Evolutionary conservation across 2,329 filamentous ascomycete genomes (phyloP).

Genomic region (Aaosphaeria arxii): DNA sequence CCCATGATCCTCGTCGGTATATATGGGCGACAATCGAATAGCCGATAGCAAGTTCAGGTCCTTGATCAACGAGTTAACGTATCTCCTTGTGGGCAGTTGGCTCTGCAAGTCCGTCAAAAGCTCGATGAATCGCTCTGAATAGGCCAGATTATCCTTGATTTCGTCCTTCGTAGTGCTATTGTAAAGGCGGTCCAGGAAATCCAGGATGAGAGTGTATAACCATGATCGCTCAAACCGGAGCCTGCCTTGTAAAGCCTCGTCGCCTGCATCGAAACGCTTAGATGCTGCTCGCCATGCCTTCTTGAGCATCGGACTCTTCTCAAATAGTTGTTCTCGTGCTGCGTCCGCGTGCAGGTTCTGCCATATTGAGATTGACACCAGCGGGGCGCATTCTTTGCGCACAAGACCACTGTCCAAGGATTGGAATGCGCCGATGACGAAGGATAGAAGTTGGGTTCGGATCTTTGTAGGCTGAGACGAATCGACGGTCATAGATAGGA

Average conservation of each 20-base stretch:
- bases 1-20: slow-evolving; percentile 68
- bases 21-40: slow-evolving; percentile 75
- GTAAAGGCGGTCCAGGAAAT: slow-evolving; percentile 77
- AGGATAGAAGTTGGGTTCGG: slow-evolving; percentile 79
- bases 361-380: slow-evolving; percentile 95
- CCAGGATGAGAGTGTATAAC: slow-evolving; percentile 81
- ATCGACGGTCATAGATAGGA: slow-evolving; percentile 78
- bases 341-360: slow-evolving; percentile 81
- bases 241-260: slow-evolving; percentile 73
- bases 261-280: slow-evolving; percentile 84
- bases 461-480: slow-evolving; percentile 42
- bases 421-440: slow-evolving; percentile 89
- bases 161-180: slow-evolving; percentile 28
- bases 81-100: slow-evolving; percentile 88
- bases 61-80: slow-evolving; percentile 82
- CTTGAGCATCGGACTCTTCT: slow-evolving; percentile 69
- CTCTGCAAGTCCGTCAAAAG: slow-evolving; percentile 88
- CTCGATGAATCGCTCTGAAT: slow-evolving; percentile 92
- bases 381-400: slow-evolving; percentile 90
- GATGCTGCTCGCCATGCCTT: slow-evolving; percentile 88
- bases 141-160: slow-evolving; percentile 63
- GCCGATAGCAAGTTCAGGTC: slow-evolving; percentile 81
- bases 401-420: slow-evolving; percentile 86
- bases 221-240: slow-evolving; percentile 90
- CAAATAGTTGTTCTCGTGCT: slow-evolving; percentile 69